Conservation (phyloP, 139 green algal genomes). For the Diplosphaera chodatii region DNA sequence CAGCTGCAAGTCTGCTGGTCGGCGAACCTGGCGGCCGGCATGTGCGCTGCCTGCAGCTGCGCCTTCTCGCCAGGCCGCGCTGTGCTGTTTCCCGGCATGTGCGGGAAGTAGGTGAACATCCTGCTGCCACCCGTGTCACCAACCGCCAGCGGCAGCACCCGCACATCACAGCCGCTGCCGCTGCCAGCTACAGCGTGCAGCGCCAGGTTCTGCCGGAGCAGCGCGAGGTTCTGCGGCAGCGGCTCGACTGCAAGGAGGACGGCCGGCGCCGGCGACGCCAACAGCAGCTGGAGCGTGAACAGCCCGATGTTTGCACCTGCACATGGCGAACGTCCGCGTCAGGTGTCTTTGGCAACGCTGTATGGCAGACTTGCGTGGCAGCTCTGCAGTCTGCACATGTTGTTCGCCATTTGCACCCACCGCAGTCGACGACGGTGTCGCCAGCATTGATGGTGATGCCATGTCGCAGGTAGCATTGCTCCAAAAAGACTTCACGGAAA, state of each 20-base stretch:
- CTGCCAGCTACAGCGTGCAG: not conserved
- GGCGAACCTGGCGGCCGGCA: slow-evolving; percentile 6
- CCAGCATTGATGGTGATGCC: slow-evolving; percentile 14
- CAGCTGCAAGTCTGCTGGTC: not conserved
- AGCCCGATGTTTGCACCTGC: slow-evolving; percentile 30
- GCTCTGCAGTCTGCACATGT: no score
- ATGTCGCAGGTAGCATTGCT: slow-evolving; percentile 15
- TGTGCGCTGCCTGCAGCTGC: slow-evolving; percentile 9
- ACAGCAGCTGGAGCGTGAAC: slow-evolving; percentile 16
- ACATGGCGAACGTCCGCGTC: no score
- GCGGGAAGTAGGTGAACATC: slow-evolving; percentile 17
- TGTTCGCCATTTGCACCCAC: no score
- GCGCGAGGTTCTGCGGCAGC: slow-evolving; percentile 5
- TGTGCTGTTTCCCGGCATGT: slow-evolving; percentile 28
- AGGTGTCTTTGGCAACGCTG: no score
- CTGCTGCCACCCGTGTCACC: not conserved
- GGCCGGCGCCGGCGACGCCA: not conserved
- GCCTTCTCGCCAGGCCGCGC: slow-evolving; percentile 16
- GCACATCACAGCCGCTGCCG: slow-evolving; percentile 8
- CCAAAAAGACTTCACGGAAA: slow-evolving; percentile 3
- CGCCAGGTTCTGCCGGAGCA: slow-evolving; percentile 20
- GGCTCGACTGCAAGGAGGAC: slow-evolving; percentile 21
- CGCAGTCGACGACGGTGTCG: slow-evolving; percentile 20
- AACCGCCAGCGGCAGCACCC: slow-evolving; percentile 5
- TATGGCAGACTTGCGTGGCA: no score